Percentiles rank a stretch among this genome's conserved stretches.
Conservation (phyloP, 2,329 filamentous ascomycete species). For the Scolecobasidium constrictum region DNA sequence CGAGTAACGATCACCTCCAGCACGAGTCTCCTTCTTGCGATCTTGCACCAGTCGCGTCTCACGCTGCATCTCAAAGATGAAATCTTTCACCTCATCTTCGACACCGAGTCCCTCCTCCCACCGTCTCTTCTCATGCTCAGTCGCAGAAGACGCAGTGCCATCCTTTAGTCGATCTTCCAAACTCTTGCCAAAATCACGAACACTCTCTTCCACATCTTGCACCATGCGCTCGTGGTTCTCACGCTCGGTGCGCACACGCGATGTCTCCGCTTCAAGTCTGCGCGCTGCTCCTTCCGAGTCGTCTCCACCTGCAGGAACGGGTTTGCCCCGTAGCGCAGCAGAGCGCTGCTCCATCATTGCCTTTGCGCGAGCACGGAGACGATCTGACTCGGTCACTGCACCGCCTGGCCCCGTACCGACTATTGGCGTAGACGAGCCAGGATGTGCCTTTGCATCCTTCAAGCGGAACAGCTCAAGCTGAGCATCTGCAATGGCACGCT, state of each 20-base stretch:
- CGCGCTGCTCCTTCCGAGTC: constrained; percentile 72
- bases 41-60: constrained; percentile 68
- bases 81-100: constrained; percentile 92
- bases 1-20: constrained; percentile 19
- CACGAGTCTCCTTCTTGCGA: constrained; percentile 35
- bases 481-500: constrained; percentile 86
- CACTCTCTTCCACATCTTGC: constrained; percentile 89
- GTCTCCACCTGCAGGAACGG: constrained; percentile 52
- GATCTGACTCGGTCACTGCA: constrained; percentile 80
- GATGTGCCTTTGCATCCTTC: constrained; percentile 85
- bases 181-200: constrained; percentile 73
- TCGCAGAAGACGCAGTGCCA: constrained; percentile 59
- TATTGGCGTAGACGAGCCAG: constrained; percentile 66
- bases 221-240: constrained; percentile 97
- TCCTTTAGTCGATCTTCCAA: constrained; percentile 85
- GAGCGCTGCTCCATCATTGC: constrained; percentile 98
- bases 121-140: constrained; percentile 80
- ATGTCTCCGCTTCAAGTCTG: constrained; percentile 79
- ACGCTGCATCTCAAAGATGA: constrained; percentile 92
- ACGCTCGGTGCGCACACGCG: constrained; percentile 69
- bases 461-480: constrained; percentile 86
- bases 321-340: constrained; percentile 80
- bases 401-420: constrained; percentile 91
- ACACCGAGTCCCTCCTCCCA: constrained; percentile 97
- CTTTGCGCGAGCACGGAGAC: constrained; percentile 87